Evolutionary conservation across 176 grass and related monocot species (phyloP).

Genomic region (Triticum urartu): DNA sequence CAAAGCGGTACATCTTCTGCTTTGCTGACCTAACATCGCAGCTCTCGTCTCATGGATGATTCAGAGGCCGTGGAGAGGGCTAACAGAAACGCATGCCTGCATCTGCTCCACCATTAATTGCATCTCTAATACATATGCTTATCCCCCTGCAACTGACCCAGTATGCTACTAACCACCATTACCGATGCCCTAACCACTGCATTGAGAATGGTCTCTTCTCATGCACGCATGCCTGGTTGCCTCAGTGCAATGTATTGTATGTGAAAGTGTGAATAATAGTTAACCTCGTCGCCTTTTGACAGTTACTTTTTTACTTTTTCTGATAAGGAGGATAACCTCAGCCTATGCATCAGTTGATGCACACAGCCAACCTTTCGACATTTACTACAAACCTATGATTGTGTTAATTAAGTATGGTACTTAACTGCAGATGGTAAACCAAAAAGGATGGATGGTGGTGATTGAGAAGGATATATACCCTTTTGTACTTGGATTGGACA

Average conservation of each 20-base stretch:
- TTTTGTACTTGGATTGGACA: conserved; percentile 36
- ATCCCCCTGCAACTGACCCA: conserved; percentile 22
- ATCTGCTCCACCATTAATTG: conserved; percentile 45
- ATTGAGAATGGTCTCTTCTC: conserved; percentile 12
- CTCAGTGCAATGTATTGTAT: not conserved
- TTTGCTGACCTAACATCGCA: conserved; percentile 28
- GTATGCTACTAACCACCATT: conserved; percentile 41
- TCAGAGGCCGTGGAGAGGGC: conserved; percentile 25
- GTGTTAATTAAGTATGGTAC: not conserved
- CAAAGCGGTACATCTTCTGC: not conserved
- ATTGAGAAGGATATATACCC: conserved; percentile 1
- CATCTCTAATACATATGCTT: not conserved
- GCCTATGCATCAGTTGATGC: no score
- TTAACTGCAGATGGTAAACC: not conserved
- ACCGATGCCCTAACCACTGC: conserved; percentile 35
- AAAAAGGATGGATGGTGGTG: not conserved
- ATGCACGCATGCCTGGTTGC: not conserved
- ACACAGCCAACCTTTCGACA: no score
- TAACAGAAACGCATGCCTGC: conserved; percentile 38
- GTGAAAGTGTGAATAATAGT: not conserved
- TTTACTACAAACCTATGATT: conserved; percentile 17
- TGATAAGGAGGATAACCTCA: no score
- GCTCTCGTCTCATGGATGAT: conserved; percentile 14
- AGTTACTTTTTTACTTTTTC: not conserved
- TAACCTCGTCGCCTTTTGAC: not conserved